Evolutionary conservation across 352 stramenopile genomes (phyloP), one percentile per base, ranked within the genome.

Genomic region (Globisporangium cystogenes): DNA sequence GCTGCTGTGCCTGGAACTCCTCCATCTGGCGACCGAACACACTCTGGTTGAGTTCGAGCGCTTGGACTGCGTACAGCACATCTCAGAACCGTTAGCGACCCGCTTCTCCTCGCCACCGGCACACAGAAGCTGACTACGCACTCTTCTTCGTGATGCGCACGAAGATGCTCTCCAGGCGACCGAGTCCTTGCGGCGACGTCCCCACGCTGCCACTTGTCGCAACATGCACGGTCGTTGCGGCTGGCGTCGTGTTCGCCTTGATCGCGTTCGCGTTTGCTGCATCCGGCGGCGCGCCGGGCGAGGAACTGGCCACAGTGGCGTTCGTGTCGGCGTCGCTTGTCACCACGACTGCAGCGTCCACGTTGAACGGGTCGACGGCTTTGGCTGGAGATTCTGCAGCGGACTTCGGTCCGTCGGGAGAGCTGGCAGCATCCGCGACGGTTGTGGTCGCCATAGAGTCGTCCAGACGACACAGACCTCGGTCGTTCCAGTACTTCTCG

Each of bases 141-240:
- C 82, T 87, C 46, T 93, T 93, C 59, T 90, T 93, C 8, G 79
- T 89, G 47, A 93, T 87, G 47, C 79, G 78, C 23, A 93, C 72
- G 33, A 90, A 93, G 55, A 93, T 89, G 53, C 78, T 93, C 55
- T 93, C 82, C n/a, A 93, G 51, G 1, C 78, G 70, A 1, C 76
- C 74, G 2, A 87, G 67, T 10, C 74, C 70, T 74, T 87, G 79
- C 2, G 61, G 61, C 18, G 68, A 65, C 16, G 42, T 37, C 7
- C 37, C 39, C 12, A 18, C 36, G 29, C 44, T 18, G 2, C n/a
- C 24, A n/a, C 37, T 49, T 23, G 49, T 23, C 5, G 48, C 3
- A 18, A 40, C 33, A 24, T 16, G 37, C 21, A 35, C 35, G 20
- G 35, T n/a, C 10, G 27, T 40, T 27, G 35, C 39, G 6, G 35